Evolutionary conservation across 2,329 filamentous ascomycete genomes (phyloP).

Genomic region (Alternaria infectoria): DNA sequence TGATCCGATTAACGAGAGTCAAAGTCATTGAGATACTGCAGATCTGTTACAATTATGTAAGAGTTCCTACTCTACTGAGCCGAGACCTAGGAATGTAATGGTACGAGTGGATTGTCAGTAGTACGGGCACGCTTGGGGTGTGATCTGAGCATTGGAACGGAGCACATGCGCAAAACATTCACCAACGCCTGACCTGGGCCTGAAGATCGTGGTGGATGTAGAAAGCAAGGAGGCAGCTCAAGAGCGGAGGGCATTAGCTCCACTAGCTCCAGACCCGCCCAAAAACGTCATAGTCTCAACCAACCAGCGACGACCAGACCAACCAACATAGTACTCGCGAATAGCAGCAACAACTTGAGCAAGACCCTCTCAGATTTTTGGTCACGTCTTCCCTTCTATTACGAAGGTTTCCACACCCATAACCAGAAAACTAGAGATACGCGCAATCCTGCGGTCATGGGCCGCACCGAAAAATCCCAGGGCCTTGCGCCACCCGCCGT

Average conservation of each 20-base stretch:
- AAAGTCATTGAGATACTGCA: not conserved
- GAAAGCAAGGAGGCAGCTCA: not conserved
- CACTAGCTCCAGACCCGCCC: conserved; percentile 1
- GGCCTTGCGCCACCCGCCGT: conserved; percentile 46
- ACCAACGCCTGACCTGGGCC: not conserved
- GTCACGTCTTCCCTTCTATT: not conserved
- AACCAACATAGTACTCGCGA: conserved; percentile 16
- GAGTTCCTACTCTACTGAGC: not conserved
- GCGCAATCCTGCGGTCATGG: conserved; percentile 32
- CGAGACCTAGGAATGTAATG: not conserved
- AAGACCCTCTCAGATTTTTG: not conserved
- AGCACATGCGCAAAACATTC: no score
- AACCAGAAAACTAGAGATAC: not conserved
- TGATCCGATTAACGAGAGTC: not conserved
- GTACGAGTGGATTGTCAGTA: not conserved
- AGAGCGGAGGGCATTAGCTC: not conserved
- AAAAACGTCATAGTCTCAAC: conserved; percentile 8
- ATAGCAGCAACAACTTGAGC: not conserved
- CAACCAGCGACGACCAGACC: not conserved
- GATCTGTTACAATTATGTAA: not conserved
- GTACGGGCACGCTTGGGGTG: not conserved
- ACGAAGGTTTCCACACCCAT: not conserved
- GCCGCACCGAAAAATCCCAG: conserved; percentile 45
- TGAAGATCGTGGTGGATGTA: not conserved
- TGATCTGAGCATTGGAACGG: not conserved